phyloP scores from a whole-genome alignment of 2,329 filamentous ascomycete species.

The Colletotrichum agaves region DNA sequence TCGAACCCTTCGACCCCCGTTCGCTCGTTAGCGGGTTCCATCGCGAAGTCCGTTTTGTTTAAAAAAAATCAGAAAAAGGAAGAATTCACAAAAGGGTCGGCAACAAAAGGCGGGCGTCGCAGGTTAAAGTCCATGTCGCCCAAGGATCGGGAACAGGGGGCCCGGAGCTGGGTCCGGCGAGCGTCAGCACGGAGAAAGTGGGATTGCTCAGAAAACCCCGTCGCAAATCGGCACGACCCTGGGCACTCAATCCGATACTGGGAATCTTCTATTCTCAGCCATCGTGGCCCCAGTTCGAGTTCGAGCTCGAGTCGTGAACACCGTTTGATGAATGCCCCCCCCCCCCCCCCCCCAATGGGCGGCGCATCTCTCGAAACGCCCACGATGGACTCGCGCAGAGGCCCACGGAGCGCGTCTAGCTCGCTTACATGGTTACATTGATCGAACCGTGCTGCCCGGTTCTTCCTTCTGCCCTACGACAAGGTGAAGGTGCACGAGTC shows the following conservation, averaged over 20 bases:
- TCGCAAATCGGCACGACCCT: background rate
- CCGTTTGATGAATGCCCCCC: slow-evolving; percentile 2
- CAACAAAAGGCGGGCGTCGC: background rate
- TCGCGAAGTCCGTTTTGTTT: slow-evolving; percentile 8
- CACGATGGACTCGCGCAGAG: background rate
- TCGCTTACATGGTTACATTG: slow-evolving; percentile 27
- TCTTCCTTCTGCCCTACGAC: slow-evolving; percentile 10
- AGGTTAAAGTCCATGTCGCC: background rate
- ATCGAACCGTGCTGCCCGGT: slow-evolving; percentile 1
- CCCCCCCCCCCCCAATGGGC: too few species aligned
- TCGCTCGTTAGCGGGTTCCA: slow-evolving; percentile 11
- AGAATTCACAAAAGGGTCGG: background rate
- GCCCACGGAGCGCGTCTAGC: slow-evolving; percentile 26
- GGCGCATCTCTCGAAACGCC: background rate
- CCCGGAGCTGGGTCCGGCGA: slow-evolving; percentile 8
- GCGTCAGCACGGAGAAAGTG: slow-evolving; percentile 4
- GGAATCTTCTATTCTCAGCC: slow-evolving; percentile 24
- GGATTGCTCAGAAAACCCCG: background rate
- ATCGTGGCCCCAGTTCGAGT: slow-evolving; percentile 8
- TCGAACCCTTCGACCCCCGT: slow-evolving; percentile 29
- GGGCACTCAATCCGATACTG: slow-evolving; percentile 16
- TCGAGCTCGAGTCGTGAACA: slow-evolving; percentile 3
- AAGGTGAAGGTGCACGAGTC: slow-evolving; percentile 14
- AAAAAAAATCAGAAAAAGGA: background rate
- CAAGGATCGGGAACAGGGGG: background rate